A percentile compares a stretch with the other conserved stretches of the same genome.
Conservation (phyloP, 805 yeast genomes). For the Metschnikowia arizonensis region DNA sequence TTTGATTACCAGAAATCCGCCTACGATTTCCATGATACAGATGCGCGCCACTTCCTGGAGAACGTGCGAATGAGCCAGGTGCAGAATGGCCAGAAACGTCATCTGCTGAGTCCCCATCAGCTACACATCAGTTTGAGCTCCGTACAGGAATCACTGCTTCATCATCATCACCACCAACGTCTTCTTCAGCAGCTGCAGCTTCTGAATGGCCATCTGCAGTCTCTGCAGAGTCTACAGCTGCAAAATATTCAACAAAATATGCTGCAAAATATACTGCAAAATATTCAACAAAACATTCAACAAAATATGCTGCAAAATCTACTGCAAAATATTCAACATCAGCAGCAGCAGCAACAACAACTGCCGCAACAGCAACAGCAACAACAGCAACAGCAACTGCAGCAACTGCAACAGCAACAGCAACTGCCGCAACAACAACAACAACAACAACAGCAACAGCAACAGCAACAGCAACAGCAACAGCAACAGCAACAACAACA, state of each 20-base stretch:
- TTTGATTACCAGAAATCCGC: conserved; percentile 1
- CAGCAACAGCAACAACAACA: conserved; percentile 8
- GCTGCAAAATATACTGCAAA: neutral
- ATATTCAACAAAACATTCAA: neutral
- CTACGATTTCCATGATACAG: conserved; percentile 8
- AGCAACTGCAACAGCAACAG: conserved; percentile 5
- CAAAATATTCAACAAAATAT: neutral
- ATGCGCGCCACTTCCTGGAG: conserved; percentile 7
- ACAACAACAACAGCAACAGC: conserved; percentile 11
- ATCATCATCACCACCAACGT: conserved; percentile 10
- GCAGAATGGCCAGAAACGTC: neutral
- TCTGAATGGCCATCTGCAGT: conserved; percentile 1
- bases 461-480: conserved; percentile 2
- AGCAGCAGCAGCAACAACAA: conserved; percentile 5
- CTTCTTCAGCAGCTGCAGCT: conserved; percentile 6
- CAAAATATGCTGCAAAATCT: neutral
- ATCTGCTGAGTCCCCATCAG: conserved; percentile 2
- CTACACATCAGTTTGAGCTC: neutral
- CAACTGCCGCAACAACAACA: conserved; percentile 11
- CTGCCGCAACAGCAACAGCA: conserved; percentile 8
- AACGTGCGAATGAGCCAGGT: conserved; percentile 1
- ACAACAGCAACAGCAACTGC: conserved; percentile 10
- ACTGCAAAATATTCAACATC: conserved; percentile 8
- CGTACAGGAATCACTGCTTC: conserved; percentile 11
- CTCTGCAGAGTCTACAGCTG: neutral